Evolutionary conservation across 257 asterid species (phyloP).

Genomic region (Salvia splendens): DNA sequence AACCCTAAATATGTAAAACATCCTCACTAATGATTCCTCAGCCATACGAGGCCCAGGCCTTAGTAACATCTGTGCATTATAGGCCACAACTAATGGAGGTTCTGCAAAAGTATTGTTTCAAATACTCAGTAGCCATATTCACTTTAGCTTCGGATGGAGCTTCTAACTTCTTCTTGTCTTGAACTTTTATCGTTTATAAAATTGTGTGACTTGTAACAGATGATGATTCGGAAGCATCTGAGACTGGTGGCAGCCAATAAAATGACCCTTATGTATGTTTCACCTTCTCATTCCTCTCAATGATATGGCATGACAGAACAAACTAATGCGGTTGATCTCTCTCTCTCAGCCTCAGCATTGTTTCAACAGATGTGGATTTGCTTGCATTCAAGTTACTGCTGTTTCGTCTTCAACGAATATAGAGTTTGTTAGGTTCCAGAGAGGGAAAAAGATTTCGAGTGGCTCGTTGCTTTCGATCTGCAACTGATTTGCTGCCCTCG

Average conservation of each 20-base stretch:
- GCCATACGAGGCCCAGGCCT: not conserved
- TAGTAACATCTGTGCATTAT: not conserved
- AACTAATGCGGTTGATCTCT: slow-evolving; percentile 17
- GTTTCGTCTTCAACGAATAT: slow-evolving; percentile 9
- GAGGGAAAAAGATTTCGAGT: not conserved
- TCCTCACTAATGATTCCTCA: not conserved
- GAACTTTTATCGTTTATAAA: slow-evolving; percentile 1
- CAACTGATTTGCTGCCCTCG: slow-evolving; percentile 26
- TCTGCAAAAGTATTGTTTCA: not conserved
- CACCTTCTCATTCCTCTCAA: slow-evolving; percentile 42
- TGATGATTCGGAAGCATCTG: slow-evolving; percentile 74
- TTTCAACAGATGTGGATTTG: not conserved
- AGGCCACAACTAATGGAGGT: slow-evolving; percentile 5
- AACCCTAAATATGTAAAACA: not conserved
- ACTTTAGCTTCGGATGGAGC: not conserved
- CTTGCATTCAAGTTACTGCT: slow-evolving; percentile 7
- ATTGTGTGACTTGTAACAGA: slow-evolving; percentile 47
- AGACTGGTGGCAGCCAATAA: slow-evolving; percentile 46
- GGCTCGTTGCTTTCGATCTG: slow-evolving; percentile 26
- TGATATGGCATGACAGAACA: slow-evolving; percentile 23
- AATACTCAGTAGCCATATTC: not conserved
- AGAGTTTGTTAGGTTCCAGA: not conserved
- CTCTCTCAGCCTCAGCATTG: not conserved
- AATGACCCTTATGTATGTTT: slow-evolving; percentile 41
- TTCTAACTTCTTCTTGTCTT: not conserved